Base-by-base conservation (phyloP, 2,329 filamentous ascomycete species). In the Penicillium sp. region DNA sequence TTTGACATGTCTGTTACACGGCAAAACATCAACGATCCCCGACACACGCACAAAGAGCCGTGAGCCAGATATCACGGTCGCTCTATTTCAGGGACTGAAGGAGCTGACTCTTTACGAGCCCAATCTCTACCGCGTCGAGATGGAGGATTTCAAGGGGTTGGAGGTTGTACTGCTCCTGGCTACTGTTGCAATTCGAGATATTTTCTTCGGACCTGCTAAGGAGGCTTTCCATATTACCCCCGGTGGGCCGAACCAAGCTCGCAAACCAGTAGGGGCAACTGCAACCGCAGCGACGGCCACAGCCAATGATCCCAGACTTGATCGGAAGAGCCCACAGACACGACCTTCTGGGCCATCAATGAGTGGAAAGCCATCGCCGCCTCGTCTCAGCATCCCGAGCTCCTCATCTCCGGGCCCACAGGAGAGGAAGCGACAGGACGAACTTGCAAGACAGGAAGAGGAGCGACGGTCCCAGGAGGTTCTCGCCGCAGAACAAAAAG, bases 41-140 rank as follows among this genome's bases (percentile, higher is more conserved):
- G 84, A 83, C 31, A 85, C 83, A 23, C 90, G 87, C 74, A 90
- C 80, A 62, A 86, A 90, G 78, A 89, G 81, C 77, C 93, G 90
- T 70, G 94, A 99, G 70, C 93, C 94, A 0, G 94, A 97, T 73
- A 97, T 97, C 63, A 92, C 91, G 0, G 82, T 97, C n/a, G 91
- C 91, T 3, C 82, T 97, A 65, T 96, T 92, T 79, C 86, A 88
- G 61, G 82, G 83, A 18, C 79, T 87, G 27, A 87, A 85, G 62
- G 89, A 92, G 64, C 75, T 97, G 55, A 96, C 92, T 2, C 82
- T 99, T 40, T 97, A 97, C 77, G 90, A 99, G 73, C 90, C 93
- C 6, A 97, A 97, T 69, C 80, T 97, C 68, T 87, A 88, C 58
- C 82, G 94, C 7, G 88, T 97, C 12, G 92, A 97, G 41, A 86